Evolutionary conservation across 2,329 filamentous ascomycete genomes (phyloP).

Genomic region (Pseudogymnoascus sp.): DNA sequence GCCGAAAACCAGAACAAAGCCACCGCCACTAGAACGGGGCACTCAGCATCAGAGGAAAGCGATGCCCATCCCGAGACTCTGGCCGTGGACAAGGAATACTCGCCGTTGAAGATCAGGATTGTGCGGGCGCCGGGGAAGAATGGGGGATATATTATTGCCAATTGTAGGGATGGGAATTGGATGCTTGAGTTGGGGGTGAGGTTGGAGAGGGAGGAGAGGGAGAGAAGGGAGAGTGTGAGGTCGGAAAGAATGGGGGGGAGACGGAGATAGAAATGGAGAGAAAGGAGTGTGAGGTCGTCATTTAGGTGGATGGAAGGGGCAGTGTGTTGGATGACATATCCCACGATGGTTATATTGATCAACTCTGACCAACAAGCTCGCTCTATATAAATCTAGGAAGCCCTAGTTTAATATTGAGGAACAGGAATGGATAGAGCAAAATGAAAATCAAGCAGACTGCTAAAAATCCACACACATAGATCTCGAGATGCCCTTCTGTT

Average conservation of each 20-base stretch:
- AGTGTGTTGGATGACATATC: neutral
- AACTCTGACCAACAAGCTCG: neutral
- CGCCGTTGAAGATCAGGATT: neutral
- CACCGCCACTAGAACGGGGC: neutral
- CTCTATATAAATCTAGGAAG: neutral
- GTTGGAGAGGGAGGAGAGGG: neutral
- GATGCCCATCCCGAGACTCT: neutral
- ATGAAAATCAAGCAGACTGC: neutral
- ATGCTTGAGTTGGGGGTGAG: slow-evolving; percentile 1
- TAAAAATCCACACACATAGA: neutral
- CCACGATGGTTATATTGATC: neutral
- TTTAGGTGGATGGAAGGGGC: neutral
- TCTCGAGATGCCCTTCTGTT: neutral
- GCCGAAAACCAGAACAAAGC: neutral
- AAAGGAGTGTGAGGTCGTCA: neutral
- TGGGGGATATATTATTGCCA: neutral
- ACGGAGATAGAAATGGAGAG: neutral
- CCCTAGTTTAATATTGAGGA: neutral
- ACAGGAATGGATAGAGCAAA: neutral
- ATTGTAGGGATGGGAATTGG: neutral
- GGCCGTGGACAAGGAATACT: neutral
- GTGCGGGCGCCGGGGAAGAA: neutral
- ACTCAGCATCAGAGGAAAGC: neutral
- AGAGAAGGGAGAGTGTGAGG: neutral
- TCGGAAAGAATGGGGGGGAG: neutral